Evolutionary conservation across 2,329 filamentous ascomycete genomes (phyloP), one percentile per base, ranked within the genome.

Genomic region (Plenodomus biglobosus): DNA sequence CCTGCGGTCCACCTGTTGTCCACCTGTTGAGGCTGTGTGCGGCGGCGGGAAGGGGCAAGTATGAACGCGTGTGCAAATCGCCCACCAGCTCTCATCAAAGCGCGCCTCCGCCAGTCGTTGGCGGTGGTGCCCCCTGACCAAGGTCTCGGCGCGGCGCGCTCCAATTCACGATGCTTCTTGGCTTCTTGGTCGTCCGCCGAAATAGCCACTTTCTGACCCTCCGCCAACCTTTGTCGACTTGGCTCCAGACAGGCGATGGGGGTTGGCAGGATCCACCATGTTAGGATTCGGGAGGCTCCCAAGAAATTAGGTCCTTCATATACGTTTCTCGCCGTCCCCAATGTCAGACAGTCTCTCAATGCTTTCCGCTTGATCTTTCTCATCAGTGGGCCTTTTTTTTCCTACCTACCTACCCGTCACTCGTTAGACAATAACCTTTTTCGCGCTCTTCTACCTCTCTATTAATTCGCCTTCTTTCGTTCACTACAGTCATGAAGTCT

Each of bases 251-350:
- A 62, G 47, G 54, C 59, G 48, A 61, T 58, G 56, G 56, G 62
- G 58, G 58, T 71, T 71, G 68, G 68, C 68, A 69, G 39, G 69
- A 67, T 70, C 66, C 65, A 66, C 16, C 64, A 59, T 65, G 52
- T 6, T 40, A 59, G 62, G 48, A 53, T 53, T 48, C 44, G 57
- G 54, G 51, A 20, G 51, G 46, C 22, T 50, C 55, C 61, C 61
- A 64, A 68, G 64, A 60, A 46, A 59, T 59, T 62, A 46, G 50
- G 55, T 59, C 51, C 57, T 59, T 69, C 64, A 69, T 65, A 69
- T 69, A 69, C 58, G 13, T 10, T 55, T 40, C 22, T 55, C 32
- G 40, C 42, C 47, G 42, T 46, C 48, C 59, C 59, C 30, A 38
- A 50, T 42, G 42, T 59, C 59, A 42, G 37, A 30, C 30, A 22